phyloP scores from a whole-genome alignment of 2,329 filamentous ascomycete species.

The Juglanconis oblonga region DNA sequence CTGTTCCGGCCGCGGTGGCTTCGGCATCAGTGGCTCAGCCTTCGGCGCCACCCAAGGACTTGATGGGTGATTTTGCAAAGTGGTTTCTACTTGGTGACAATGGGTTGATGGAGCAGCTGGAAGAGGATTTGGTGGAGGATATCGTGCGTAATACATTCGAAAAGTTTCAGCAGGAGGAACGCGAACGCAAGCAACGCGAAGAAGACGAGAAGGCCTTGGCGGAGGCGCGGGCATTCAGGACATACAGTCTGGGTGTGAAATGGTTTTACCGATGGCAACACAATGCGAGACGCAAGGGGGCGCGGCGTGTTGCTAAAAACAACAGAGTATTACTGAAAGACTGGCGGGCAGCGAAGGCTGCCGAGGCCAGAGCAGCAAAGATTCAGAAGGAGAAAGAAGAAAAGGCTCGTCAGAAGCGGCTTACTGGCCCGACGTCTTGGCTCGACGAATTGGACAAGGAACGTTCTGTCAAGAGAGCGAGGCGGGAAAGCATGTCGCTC shows the following conservation, averaged over 20 bases:
- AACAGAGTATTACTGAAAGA: slow-evolving; percentile 49
- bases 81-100: slow-evolving; percentile 55
- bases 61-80: slow-evolving; percentile 46
- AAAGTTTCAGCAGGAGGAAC: slow-evolving; percentile 37
- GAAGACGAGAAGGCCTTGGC: slow-evolving; percentile 47
- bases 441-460: slow-evolving; percentile 18
- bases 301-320: slow-evolving; percentile 48
- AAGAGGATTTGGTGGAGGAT: slow-evolving; percentile 42
- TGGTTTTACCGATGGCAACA: slow-evolving; percentile 57
- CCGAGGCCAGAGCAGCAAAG: slow-evolving; percentile 30
- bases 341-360: slow-evolving; percentile 38
- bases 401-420: slow-evolving; percentile 25
- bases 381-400: slow-evolving; percentile 36
- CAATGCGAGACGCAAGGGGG: slow-evolving; percentile 44
- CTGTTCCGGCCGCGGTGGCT: no score
- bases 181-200: slow-evolving; percentile 40
- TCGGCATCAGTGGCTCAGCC: neutral
- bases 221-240: slow-evolving; percentile 46
- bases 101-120: slow-evolving; percentile 51
- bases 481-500: slow-evolving; percentile 22
- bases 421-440: slow-evolving; percentile 16
- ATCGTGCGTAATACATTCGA: slow-evolving; percentile 41
- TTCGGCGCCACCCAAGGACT: slow-evolving; percentile 30
- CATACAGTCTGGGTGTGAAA: slow-evolving; percentile 48
- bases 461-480: slow-evolving; percentile 27